Evolutionary conservation across 2,329 filamentous ascomycete species (phyloP), one percentile per base, ranked within the genome.

Genomic region (Aspergillus puulaauensis): DNA sequence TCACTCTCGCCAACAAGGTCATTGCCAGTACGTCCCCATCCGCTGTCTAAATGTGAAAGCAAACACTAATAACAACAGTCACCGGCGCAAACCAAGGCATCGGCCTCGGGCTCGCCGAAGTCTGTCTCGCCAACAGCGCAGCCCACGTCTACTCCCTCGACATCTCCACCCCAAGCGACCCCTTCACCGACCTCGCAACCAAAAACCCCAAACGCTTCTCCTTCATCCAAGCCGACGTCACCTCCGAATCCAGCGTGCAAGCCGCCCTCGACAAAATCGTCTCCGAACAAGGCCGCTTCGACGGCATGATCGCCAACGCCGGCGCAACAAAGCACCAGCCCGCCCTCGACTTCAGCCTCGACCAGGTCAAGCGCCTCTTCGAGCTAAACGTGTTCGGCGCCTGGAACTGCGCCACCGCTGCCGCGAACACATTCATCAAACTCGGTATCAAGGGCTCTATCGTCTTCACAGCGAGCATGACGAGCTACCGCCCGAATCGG

Each of bases 381-480:
- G 69, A 71, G 56, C 72, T 83, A 52, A 81, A 82, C 63, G 45
- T 64, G 6, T 65, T 67, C 35, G 64, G 65, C 9, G 64, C 65
- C 23, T 71, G 63, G 51, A 68, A 61, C 60, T 66, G 64, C 24
- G 70, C 68, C 2, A 59, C 59, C 2, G 58, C 63, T 14, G 68
- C 64, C 1, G 68, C 70, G 2, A 63, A 65, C 12, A 52, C 58
- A 54, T 78, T 78, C 67, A 76, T 77, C 39, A 67, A 73, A 60
- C 70, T 76, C 14, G 75, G 73, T 4, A 67, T 69, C 55, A 69
- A 68, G 58, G 71, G 69, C 19, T 63, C 63, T 11, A 66, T 71
- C 33, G 76, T 81, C 53, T 79, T 80, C 59, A 81, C 78, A 2
- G 74, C 77, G 0, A 74, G 69, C 48, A 81, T 80, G 76, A 75